Evolutionary conservation across 768 basidiomycete species (phyloP).

Genomic region (Rhodotorula diobovata): DNA sequence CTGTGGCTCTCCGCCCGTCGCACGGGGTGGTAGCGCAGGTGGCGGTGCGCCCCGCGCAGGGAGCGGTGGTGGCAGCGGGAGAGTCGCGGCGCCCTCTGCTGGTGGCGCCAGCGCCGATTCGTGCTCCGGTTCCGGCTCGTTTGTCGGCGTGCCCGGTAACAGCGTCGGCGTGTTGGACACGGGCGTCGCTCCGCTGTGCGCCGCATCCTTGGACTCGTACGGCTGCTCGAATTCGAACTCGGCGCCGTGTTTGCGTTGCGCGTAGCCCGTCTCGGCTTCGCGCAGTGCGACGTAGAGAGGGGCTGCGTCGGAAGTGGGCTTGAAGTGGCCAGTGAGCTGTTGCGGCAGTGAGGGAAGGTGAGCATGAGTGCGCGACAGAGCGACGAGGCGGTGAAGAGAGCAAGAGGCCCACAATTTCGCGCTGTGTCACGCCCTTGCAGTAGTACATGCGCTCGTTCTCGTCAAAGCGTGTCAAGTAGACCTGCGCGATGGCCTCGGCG

Average conservation of each 20-base stretch:
- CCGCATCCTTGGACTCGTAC: neutral
- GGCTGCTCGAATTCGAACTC: conserved; percentile 20
- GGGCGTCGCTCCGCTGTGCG: neutral
- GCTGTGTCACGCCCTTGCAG: conserved; percentile 9
- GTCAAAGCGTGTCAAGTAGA: conserved; percentile 25
- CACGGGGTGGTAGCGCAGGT: neutral
- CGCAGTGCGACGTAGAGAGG: conserved; percentile 30
- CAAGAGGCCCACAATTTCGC: conserved; percentile 8
- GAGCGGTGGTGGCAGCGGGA: neutral
- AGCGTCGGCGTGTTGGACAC: neutral
- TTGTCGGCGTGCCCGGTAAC: neutral
- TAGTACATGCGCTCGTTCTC: conserved; percentile 28
- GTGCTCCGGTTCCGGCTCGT: neutral
- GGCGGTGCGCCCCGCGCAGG: neutral
- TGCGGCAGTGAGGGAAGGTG: neutral
- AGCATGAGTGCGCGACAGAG: neutral
- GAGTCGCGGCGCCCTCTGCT: too few species aligned
- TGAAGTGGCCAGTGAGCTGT: conserved; percentile 40
- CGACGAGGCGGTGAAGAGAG: neutral
- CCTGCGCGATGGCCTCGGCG: conserved; percentile 32
- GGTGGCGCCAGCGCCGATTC: too few species aligned
- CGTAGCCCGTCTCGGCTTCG: conserved; percentile 41
- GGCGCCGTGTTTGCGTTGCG: conserved; percentile 31
- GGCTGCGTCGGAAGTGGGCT: conserved; percentile 22
- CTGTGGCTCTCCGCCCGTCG: neutral